Evolutionary conservation across 768 basidiomycete species (phyloP), one percentile per base, ranked within the genome.

Genomic region (Mycena filopes): DNA sequence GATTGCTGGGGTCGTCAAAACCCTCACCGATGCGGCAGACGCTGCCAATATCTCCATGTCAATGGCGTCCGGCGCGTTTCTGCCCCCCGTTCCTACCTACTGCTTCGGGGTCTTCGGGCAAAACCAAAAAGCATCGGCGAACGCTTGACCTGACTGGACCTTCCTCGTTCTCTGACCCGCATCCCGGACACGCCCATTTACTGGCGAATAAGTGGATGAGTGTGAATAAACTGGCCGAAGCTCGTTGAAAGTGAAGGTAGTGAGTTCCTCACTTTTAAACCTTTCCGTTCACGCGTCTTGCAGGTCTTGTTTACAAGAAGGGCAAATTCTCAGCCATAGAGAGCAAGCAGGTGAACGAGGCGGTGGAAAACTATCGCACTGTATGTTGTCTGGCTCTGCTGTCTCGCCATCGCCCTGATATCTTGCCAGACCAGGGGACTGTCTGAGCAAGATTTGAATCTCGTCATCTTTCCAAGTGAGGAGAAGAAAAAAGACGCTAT

Each of bases 261-360:
- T 16, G 4, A 21, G 45, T 9, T 13, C 21, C 47, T 47, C 25
- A 33, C 36, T 28, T 23, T 18, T 38, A 57, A 46, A 51, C 33
- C 23, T 23, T 28, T 55, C 40, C 31, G 31, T n/a, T n/a, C n/a
- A 59, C 49, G 16, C 64, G 66, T 58, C 47, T 26, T 64, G 25
- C 61, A 94, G 93, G 92, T 33, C 84, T 95, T n/a, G 84, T 92
- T 3, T 94, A 93, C 75, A 94, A 90, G 78, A 94, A 94, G 76
- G 93, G 93, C 16, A 94, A 93, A 73, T 95, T 95, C 71, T 93
- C 92, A 26, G 86, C 89, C 0, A 87, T 88, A 43, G 93, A 95
- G 72, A 90, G 89, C 61, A 83, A 87, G 26, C 89, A 89, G 66
- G 76, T 94, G 1, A 83, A 78, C 66, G 75, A 76, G 16, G 93